Percentiles rank a stretch among this genome's conserved stretches.
Evolutionary conservation across 2,329 filamentous ascomycete genomes (phyloP).

Genomic region (Cytospora piceicola): DNA sequence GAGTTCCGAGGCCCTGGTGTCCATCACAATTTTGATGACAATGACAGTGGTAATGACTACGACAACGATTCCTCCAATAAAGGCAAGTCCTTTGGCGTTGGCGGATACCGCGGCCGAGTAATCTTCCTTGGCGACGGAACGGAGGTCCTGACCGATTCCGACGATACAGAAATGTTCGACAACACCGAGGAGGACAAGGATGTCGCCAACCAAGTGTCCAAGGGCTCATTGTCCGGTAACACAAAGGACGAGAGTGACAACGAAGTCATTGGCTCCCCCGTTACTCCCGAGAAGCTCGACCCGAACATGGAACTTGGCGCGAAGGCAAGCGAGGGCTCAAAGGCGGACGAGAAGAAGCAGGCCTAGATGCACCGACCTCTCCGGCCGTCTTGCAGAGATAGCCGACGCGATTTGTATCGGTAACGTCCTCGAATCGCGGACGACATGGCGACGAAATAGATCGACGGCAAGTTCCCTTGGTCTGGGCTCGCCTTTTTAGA

Average conservation of each 20-base stretch:
- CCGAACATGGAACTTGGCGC: constrained; percentile 24
- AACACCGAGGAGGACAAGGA: constrained; percentile 84
- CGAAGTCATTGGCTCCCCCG: constrained; percentile 30
- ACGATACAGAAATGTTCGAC: constrained; percentile 94
- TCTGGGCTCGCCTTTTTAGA: background rate
- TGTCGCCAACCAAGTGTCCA: constrained; percentile 79
- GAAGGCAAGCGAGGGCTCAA: constrained; percentile 22
- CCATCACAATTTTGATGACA: constrained; percentile 82
- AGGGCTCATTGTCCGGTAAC: constrained; percentile 48
- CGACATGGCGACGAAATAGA: background rate
- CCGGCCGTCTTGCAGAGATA: background rate
- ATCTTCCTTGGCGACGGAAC: constrained; percentile 96
- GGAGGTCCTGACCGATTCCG: constrained; percentile 85
- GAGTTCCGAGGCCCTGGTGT: constrained; percentile 84
- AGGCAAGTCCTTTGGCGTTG: constrained; percentile 63
- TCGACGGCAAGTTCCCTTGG: constrained; percentile 1
- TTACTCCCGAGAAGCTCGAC: constrained; percentile 31
- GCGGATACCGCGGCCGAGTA: constrained; percentile 80
- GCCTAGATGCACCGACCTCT: constrained; percentile 4
- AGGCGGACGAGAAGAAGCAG: constrained; percentile 26
- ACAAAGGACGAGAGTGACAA: constrained; percentile 34
- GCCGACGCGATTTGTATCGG: background rate
- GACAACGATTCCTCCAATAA: constrained; percentile 64
- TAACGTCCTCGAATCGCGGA: background rate
- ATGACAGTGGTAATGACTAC: constrained; percentile 75